These are phyloP conservation scores for Globisporangium parvum DNA, from an alignment of 352 stramenopile species.

Conservation along the genomic window DNA sequence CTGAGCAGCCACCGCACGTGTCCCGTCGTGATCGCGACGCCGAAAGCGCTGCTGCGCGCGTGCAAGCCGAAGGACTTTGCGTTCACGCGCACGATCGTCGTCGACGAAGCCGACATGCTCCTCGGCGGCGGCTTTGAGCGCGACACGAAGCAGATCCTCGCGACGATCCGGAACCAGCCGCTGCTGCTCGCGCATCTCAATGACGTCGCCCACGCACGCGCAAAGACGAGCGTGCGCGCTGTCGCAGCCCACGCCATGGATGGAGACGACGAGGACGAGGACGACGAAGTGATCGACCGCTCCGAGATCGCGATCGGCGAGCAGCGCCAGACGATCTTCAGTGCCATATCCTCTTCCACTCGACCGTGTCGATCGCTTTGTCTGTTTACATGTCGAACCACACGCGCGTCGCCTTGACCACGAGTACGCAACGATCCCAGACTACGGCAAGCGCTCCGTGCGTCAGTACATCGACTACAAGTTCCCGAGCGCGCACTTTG, in stretches of 20 bases:
- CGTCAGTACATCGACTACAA: constrained; percentile 70
- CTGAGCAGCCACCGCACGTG: constrained; percentile 27
- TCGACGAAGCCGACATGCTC: constrained; percentile 83
- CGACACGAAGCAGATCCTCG: constrained; percentile 77
- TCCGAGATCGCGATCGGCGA: constrained; percentile 19
- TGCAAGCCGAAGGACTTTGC: constrained; percentile 65
- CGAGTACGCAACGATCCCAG: constrained; percentile 63
- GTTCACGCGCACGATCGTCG: constrained; percentile 65
- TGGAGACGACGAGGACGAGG: constrained; percentile 8
- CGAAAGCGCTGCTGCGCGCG: constrained; percentile 51
- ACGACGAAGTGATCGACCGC: constrained; percentile 12
- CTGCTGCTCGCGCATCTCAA: constrained; percentile 43
- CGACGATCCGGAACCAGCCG: constrained; percentile 76
- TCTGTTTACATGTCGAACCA: constrained; percentile 4
- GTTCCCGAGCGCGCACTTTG: constrained; percentile 56
- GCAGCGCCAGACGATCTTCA: constrained; percentile 67
- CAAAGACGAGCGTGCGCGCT: constrained; percentile 1
- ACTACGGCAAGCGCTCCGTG: constrained; percentile 72
- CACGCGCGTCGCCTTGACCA: too few species aligned
- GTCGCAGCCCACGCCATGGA: not conserved
- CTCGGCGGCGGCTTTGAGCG: constrained; percentile 66
- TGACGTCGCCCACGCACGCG: constrained; percentile 12
- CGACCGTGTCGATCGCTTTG: not conserved
- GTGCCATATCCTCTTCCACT: constrained; percentile 58
- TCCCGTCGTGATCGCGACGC: constrained; percentile 61